Percentiles rank a stretch among this genome's conserved stretches.
Conservation (phyloP, 2,329 filamentous ascomycete genomes). For the Hypocreales sp. region DNA sequence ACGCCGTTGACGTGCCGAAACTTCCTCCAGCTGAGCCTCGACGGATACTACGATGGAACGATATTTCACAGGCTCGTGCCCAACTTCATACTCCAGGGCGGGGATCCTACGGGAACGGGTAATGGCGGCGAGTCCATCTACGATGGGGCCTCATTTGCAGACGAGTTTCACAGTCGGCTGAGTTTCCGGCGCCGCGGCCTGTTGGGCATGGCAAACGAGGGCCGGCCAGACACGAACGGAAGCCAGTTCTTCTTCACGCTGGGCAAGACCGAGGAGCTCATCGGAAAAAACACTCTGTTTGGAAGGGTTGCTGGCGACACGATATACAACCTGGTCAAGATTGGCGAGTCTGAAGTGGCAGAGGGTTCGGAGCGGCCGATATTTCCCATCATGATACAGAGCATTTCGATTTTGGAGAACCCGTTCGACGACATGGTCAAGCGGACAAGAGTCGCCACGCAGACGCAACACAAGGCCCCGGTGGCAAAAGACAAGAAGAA, state of each 20-base stretch:
- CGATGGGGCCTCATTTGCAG: constrained; percentile 61
- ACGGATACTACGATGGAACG: constrained; percentile 89
- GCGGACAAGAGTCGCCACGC: constrained; percentile 40
- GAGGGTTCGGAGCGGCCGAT: constrained; percentile 68
- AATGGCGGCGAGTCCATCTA: constrained; percentile 87
- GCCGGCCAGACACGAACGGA: constrained; percentile 63
- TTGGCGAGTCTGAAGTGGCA: constrained; percentile 73
- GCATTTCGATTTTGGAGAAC: constrained; percentile 63
- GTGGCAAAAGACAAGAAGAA: constrained; percentile 42
- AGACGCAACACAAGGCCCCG: constrained; percentile 19
- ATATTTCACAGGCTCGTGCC: constrained; percentile 89
- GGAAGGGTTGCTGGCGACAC: constrained; percentile 85
- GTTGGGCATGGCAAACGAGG: constrained; percentile 91
- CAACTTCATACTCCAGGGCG: constrained; percentile 86
- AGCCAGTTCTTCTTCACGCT: constrained; percentile 97
- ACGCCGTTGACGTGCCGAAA: constrained; percentile 83
- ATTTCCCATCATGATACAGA: constrained; percentile 68
- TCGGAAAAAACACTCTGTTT: constrained; percentile 85
- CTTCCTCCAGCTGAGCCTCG: constrained; percentile 86
- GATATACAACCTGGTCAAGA: constrained; percentile 89
- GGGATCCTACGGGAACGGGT: constrained; percentile 85
- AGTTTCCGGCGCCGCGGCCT: constrained; percentile 87
- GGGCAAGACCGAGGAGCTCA: constrained; percentile 69
- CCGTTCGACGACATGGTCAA: constrained; percentile 72
- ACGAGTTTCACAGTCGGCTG: constrained; percentile 83